Percentiles rank a stretch among this genome's conserved stretches.
Conservation (phyloP, 176 grass and related monocot genomes). For the Ampelocalamus luodianensis region DNA sequence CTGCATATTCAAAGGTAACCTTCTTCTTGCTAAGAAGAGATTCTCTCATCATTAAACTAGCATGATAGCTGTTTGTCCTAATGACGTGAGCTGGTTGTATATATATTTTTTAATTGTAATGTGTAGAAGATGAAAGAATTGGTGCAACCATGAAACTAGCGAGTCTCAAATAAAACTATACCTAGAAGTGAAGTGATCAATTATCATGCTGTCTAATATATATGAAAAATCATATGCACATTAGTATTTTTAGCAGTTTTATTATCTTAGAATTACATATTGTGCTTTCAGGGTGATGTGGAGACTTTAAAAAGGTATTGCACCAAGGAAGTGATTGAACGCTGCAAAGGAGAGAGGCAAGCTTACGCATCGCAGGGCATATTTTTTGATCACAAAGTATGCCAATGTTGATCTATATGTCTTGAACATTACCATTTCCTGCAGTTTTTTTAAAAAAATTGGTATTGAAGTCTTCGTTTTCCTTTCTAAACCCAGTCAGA, state of each 20-base stretch:
- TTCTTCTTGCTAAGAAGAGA: slow-evolving; percentile 16
- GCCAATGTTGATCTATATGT: slow-evolving; percentile 26
- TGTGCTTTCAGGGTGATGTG: slow-evolving; percentile 58
- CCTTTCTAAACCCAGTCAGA: not conserved
- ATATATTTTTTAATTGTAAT: not conserved
- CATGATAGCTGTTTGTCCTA: slow-evolving; percentile 27
- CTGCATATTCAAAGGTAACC: slow-evolving; percentile 84
- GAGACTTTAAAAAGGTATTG: slow-evolving; percentile 82
- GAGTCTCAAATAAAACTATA: slow-evolving; percentile 14
- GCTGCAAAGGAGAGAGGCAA: slow-evolving; percentile 85
- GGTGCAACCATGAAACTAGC: not conserved
- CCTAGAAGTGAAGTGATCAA: not conserved
- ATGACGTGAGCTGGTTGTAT: not conserved
- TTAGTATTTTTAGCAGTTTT: not conserved
- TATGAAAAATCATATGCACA: not conserved
- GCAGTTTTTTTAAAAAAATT: not conserved
- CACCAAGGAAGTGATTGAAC: slow-evolving; percentile 85
- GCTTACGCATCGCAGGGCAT: slow-evolving; percentile 87
- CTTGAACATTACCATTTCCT: not conserved
- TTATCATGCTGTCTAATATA: slow-evolving; percentile 27
- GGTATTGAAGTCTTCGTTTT: not conserved
- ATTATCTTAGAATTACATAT: slow-evolving; percentile 21
- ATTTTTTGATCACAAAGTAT: slow-evolving; percentile 94
- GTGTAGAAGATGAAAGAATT: not conserved
- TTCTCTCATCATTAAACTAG: not conserved